These are phyloP conservation scores for Myriosclerotinia curreyana DNA, from an alignment of 2,329 filamentous ascomycete species.

Conservation along the genomic window DNA sequence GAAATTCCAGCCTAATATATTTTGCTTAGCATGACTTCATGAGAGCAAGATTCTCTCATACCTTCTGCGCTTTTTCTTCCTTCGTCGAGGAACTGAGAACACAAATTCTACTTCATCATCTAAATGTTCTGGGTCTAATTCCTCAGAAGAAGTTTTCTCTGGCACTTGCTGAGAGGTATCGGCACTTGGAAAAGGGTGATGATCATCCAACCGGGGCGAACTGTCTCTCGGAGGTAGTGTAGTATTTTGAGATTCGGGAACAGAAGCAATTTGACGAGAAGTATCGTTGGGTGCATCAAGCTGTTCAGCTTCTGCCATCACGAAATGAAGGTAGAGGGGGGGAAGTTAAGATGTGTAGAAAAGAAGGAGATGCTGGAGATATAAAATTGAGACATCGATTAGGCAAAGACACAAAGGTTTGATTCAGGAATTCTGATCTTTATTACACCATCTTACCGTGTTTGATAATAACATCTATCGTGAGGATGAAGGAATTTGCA, in stretches of 20 bases:
- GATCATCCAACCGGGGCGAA: neutral
- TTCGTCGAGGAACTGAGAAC: slow-evolving; percentile 43
- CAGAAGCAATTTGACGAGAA: neutral
- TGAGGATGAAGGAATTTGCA: slow-evolving; percentile 10
- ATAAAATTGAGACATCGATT: slow-evolving; percentile 2
- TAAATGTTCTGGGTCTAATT: slow-evolving; percentile 28
- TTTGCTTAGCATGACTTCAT: slow-evolving; percentile 3
- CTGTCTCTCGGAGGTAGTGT: neutral
- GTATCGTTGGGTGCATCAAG: neutral
- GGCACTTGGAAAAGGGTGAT: neutral
- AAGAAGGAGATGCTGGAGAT: slow-evolving; percentile 6
- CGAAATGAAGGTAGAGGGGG: neutral
- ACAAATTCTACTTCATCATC: slow-evolving; percentile 48
- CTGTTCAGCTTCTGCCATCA: neutral
- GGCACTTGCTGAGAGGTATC: neutral
- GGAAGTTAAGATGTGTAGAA: slow-evolving; percentile 5
- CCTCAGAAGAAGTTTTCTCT: neutral
- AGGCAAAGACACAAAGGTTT: slow-evolving; percentile 15
- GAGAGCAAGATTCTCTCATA: slow-evolving; percentile 24
- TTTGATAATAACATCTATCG: neutral
- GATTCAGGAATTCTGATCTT: neutral
- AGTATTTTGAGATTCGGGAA: neutral
- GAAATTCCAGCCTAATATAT: neutral
- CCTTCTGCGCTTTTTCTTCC: slow-evolving; percentile 41
- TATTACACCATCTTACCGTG: slow-evolving; percentile 6